These are phyloP conservation scores for Neonothopanus nambi DNA, from an alignment of 1,284 basidiomycete species.

Conservation along the genomic window DNA sequence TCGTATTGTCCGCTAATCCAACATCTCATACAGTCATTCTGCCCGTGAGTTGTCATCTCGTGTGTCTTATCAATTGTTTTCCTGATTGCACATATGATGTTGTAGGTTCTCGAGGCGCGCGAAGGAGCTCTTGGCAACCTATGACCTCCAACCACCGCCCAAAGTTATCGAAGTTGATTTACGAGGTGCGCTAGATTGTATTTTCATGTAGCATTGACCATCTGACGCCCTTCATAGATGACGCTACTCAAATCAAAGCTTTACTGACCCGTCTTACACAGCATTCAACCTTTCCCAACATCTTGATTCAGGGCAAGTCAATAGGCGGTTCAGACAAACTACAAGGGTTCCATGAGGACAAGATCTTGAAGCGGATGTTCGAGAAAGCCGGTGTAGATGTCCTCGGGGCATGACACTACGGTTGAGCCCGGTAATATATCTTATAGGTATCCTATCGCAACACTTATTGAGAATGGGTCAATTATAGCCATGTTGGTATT, in stretches of 20 bases:
- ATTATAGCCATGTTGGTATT: no score
- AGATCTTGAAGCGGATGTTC: conserved; percentile 44
- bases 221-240: conserved; percentile 40
- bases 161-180: conserved; percentile 75
- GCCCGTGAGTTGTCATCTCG: conserved; percentile 47
- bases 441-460: no score
- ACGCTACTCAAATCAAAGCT: conserved; percentile 62
- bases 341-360: conserved; percentile 46
- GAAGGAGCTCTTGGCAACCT: conserved; percentile 66
- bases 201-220: conserved; percentile 2
- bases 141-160: conserved; percentile 68
- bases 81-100: conserved; percentile 1
- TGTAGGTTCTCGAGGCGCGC: conserved; percentile 65
- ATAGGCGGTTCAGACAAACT: conserved; percentile 77
- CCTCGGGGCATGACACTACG: background rate
- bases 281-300: conserved; percentile 74
- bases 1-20: background rate
- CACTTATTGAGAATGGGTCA: no score
- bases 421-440: no score
- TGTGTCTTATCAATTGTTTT: background rate
- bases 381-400: conserved; percentile 27
- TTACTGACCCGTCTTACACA: conserved; percentile 67
- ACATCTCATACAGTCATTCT: conserved; percentile 54
- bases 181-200: conserved; percentile 48
- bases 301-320: conserved; percentile 63